Evolutionary conservation across 805 yeast genomes (phyloP).

Genomic region (Hanseniaspora lachancei): DNA sequence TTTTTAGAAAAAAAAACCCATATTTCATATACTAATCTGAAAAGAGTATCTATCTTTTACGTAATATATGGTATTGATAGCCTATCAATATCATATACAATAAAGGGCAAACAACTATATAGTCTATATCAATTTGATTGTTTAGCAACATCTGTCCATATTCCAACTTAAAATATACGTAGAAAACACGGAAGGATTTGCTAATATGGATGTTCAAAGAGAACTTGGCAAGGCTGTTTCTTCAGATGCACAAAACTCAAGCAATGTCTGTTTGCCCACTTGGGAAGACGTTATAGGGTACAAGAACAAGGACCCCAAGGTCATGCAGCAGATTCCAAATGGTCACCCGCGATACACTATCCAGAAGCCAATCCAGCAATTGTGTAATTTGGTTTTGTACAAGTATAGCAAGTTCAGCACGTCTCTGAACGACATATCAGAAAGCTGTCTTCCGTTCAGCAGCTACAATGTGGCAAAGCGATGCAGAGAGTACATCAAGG

Average conservation of each 20-base stretch:
- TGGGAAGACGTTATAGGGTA: constrained; percentile 91
- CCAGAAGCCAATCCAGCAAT: constrained; percentile 47
- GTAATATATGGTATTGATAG: no score
- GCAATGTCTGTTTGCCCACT: constrained; percentile 85
- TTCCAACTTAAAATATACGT: neutral
- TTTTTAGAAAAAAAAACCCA: no score
- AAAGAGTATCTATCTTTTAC: no score
- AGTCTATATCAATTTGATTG: neutral
- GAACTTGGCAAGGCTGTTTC: constrained; percentile 77
- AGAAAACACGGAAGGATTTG: neutral
- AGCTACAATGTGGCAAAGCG: constrained; percentile 67
- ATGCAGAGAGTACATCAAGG: constrained; percentile 64
- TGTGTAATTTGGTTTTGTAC: constrained; percentile 40
- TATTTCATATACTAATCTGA: no score
- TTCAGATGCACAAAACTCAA: constrained; percentile 80
- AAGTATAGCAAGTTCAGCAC: constrained; percentile 76
- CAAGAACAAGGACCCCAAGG: constrained; percentile 79
- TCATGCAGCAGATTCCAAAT: constrained; percentile 58
- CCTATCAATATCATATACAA: no score
- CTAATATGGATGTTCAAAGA: constrained; percentile 19
- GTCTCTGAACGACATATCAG: constrained; percentile 10
- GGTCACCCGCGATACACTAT: constrained; percentile 85
- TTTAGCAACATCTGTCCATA: neutral
- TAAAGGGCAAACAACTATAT: no score
- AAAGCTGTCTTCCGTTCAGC: constrained; percentile 57